A percentile compares a stretch with the other conserved stretches of the same genome.
phyloP scores from a whole-genome alignment of 2,329 filamentous ascomycete genomes.

The Claviceps sp. region DNA sequence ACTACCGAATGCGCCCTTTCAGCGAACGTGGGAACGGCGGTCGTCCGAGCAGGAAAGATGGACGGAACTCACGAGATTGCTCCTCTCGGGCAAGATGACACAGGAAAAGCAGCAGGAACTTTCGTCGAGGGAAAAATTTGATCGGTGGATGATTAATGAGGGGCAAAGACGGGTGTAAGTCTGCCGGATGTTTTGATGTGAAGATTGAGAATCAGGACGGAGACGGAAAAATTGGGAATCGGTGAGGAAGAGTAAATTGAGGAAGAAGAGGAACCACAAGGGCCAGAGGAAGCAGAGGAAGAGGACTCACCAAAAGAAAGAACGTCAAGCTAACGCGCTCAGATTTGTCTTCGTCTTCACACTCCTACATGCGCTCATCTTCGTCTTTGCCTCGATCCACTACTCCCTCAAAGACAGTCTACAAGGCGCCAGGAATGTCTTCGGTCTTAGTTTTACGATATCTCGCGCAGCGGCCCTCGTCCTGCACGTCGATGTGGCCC shows the following conservation, averaged over 20 bases:
- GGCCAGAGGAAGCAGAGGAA: no score
- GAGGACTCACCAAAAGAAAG: no score
- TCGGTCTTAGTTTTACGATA: slow-evolving; percentile 65
- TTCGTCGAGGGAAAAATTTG: slow-evolving; percentile 57
- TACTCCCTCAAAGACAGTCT: slow-evolving; percentile 69
- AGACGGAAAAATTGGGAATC: no score
- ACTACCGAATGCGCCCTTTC: slow-evolving; percentile 10
- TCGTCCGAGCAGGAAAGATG: slow-evolving; percentile 64
- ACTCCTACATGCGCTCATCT: slow-evolving; percentile 60
- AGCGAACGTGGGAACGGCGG: slow-evolving; percentile 46
- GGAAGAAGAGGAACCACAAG: no score
- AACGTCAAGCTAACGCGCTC: not conserved
- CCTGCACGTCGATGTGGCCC: slow-evolving; percentile 68
- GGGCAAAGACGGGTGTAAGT: slow-evolving; percentile 68
- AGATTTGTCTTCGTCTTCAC: slow-evolving; percentile 70
- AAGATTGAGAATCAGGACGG: no score
- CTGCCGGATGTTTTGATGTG: no score
- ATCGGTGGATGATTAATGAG: slow-evolving; percentile 83
- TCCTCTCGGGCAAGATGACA: slow-evolving; percentile 72
- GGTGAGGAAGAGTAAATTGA: no score
- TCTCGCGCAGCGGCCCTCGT: slow-evolving; percentile 63
- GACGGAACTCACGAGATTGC: slow-evolving; percentile 69
- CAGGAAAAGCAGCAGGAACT: slow-evolving; percentile 58
- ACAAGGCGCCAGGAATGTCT: slow-evolving; percentile 48
- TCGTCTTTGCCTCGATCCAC: slow-evolving; percentile 68